Conservation (phyloP, 768 basidiomycete genomes). For the Exsudoporus frostii region DNA sequence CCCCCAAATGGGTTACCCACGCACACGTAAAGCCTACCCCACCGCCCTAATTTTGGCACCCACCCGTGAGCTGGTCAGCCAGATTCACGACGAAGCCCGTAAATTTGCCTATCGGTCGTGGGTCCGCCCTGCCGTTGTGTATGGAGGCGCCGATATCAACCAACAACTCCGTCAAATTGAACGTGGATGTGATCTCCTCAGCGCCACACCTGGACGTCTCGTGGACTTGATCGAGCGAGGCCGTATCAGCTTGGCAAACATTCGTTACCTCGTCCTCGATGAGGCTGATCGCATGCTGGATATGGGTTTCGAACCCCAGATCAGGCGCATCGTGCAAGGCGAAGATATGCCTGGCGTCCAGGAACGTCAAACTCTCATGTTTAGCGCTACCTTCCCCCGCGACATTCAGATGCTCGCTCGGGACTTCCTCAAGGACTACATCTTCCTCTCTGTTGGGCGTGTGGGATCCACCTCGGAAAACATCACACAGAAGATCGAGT, state of each 20-base stretch:
- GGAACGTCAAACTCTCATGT: slow-evolving; percentile 98
- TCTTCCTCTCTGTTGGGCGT: slow-evolving; percentile 97
- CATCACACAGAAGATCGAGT: slow-evolving; percentile 98
- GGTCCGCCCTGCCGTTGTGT: slow-evolving; percentile 98
- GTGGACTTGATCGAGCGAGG: slow-evolving; percentile 99
- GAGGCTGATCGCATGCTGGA: slow-evolving; percentile 99
- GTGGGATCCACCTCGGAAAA: slow-evolving; percentile 99
- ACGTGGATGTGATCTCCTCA: slow-evolving; percentile 94
- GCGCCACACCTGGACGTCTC: slow-evolving; percentile 95
- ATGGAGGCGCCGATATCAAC: slow-evolving; percentile 98
- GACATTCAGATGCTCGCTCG: slow-evolving; percentile 97
- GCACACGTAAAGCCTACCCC: slow-evolving; percentile 88
- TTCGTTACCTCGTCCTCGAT: slow-evolving; percentile 97
- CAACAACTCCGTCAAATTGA: slow-evolving; percentile 92
- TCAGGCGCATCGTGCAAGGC: slow-evolving; percentile 94
- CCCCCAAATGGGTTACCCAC: slow-evolving; percentile 50
- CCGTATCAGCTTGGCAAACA: slow-evolving; percentile 91
- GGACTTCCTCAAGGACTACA: slow-evolving; percentile 97
- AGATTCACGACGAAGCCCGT: slow-evolving; percentile 98
- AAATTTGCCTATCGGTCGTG: slow-evolving; percentile 99
- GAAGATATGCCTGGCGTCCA: slow-evolving; percentile 96
- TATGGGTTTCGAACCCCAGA: slow-evolving; percentile 99
- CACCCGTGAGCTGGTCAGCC: slow-evolving; percentile 97
- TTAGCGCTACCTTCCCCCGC: slow-evolving; percentile 97
- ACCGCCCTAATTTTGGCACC: slow-evolving; percentile 97